phyloP scores from a whole-genome alignment of 2,329 filamentous ascomycete species.

The Penicillium verrucosum region DNA sequence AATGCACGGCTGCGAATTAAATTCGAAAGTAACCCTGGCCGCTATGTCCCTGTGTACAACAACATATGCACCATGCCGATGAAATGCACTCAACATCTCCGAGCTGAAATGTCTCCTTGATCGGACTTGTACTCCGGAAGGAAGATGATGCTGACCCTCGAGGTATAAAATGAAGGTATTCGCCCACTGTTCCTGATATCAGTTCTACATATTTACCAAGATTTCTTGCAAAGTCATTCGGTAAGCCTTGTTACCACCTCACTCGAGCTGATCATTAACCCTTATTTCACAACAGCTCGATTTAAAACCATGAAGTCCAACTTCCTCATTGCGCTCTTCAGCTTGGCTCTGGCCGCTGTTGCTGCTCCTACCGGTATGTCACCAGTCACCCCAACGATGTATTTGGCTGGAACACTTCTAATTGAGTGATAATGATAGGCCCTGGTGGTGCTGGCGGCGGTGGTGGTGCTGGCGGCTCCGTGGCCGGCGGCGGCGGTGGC shows the following conservation, averaged over 20 bases:
- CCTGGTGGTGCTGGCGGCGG: neutral
- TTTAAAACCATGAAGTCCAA: slow-evolving; percentile 3
- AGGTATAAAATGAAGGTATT: neutral
- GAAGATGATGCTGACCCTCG: neutral
- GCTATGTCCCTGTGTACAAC: too few species aligned
- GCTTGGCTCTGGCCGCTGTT: slow-evolving; percentile 2
- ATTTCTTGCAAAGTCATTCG: neutral
- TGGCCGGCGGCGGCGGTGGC: slow-evolving; percentile 1
- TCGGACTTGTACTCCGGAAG: neutral
- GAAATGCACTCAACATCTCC: neutral
- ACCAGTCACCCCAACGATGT: too few species aligned
- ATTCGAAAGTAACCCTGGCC: too few species aligned
- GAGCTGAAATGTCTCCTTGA: neutral
- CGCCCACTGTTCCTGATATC: neutral
- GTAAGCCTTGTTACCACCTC: neutral
- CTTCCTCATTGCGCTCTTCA: slow-evolving; percentile 1
- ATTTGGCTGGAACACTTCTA: neutral
- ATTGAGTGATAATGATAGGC: neutral
- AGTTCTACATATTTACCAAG: neutral
- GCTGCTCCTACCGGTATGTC: slow-evolving; percentile 4
- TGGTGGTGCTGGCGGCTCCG: neutral
- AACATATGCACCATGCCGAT: neutral
- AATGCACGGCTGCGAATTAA: too few species aligned
- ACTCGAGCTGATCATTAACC: neutral
- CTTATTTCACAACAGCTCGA: neutral